Percentiles rank a stretch among this genome's conserved stretches.
Conservation (phyloP, 345 rosid genomes). For the Corchorus olitorius region DNA sequence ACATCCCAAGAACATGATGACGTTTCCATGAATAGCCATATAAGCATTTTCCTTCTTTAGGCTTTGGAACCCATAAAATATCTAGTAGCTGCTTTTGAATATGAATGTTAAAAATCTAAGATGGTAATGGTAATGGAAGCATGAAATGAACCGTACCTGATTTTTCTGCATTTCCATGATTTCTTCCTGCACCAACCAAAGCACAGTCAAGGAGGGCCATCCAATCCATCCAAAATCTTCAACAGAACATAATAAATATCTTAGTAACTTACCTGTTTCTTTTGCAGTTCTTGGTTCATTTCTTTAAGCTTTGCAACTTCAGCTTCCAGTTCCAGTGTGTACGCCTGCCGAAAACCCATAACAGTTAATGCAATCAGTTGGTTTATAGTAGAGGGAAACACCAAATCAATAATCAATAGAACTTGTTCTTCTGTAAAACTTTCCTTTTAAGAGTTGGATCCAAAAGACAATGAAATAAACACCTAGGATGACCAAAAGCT, state of each 20-base stretch:
- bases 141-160: conserved; percentile 45
- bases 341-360: conserved; percentile 61
- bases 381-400: not conserved
- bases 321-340: conserved; percentile 90
- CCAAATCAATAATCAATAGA: not conserved
- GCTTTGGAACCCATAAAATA: not conserved
- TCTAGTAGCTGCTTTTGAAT: not conserved
- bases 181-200: conserved; percentile 57
- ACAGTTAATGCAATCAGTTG: not conserved
- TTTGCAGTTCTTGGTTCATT: conserved; percentile 69
- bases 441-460: not conserved
- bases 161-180: conserved; percentile 54
- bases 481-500: not conserved
- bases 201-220: conserved; percentile 12
- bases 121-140: conserved; percentile 2
- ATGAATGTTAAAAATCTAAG: not conserved
- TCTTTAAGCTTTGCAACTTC: conserved; percentile 85
- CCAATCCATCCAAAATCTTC: conserved; percentile 3
- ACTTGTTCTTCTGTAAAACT: not conserved
- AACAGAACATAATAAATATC: conserved; percentile 11
- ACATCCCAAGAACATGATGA: not conserved
- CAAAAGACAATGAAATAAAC: not conserved
- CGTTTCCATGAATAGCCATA: not conserved
- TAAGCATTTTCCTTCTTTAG: not conserved
- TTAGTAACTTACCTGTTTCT: conserved; percentile 61